A percentile compares a stretch with the other conserved stretches of the same genome.
Conservation (phyloP, 257 asterid species). For the Przewalskia tangutica region DNA sequence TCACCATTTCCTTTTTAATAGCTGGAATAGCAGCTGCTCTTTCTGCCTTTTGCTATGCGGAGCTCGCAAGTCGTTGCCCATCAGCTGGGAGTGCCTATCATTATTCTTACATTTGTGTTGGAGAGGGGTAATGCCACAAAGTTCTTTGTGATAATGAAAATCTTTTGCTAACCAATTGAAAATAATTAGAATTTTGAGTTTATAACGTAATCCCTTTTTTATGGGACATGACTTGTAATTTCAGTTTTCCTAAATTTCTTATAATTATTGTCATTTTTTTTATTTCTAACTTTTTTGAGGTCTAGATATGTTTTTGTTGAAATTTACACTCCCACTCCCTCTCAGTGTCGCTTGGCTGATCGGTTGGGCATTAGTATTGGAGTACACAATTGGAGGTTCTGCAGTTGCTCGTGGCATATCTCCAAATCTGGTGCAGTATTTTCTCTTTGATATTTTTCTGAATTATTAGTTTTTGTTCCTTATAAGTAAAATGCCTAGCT, state of each 20-base stretch:
- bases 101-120: conserved; percentile 85
- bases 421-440: conserved; percentile 69
- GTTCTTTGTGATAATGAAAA: neutral
- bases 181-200: neutral
- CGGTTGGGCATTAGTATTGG: conserved; percentile 94
- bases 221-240: neutral
- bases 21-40: conserved; percentile 98
- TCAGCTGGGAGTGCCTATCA: conserved; percentile 99
- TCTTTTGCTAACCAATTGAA: neutral
- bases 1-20: conserved; percentile 72
- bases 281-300: neutral
- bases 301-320: neutral
- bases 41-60: conserved; percentile 94
- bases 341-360: conserved; percentile 91
- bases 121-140: conserved; percentile 61
- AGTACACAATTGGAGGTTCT: conserved; percentile 95
- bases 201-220: neutral
- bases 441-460: neutral
- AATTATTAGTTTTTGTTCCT: too few relatives aligned
- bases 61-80: conserved; percentile 88
- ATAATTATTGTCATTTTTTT: neutral
- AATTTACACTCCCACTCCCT: neutral
- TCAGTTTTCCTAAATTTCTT: neutral
- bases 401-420: conserved; percentile 99
- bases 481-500: too few relatives aligned